Percentiles rank a stretch among this genome's conserved stretches.
phyloP scores from a whole-genome alignment of 1,139 yeast species.

The Yamadazyma buinensis region DNA sequence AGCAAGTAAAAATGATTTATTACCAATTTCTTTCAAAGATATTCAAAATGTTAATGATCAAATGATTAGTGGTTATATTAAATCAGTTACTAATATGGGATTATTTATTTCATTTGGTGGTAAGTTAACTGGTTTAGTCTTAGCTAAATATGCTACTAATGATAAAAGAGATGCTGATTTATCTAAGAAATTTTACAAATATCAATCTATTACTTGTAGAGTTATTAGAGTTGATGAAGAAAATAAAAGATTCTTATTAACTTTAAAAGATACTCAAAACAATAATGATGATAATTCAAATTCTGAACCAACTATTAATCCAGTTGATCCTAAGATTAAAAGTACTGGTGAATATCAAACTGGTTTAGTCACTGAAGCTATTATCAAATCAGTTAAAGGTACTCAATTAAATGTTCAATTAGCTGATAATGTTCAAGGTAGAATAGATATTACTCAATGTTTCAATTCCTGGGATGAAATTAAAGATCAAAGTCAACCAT shows the following conservation, averaged over 20 bases:
- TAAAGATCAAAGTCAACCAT: constrained; percentile 55
- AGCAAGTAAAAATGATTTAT: constrained; percentile 49
- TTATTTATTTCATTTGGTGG: constrained; percentile 82
- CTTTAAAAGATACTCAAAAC: constrained; percentile 39
- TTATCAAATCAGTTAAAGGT: constrained; percentile 59
- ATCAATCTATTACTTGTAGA: constrained; percentile 66
- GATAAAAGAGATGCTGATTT: constrained; percentile 55
- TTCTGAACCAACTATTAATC: constrained; percentile 40
- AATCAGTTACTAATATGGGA: constrained; percentile 73
- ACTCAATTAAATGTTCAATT: constrained; percentile 74
- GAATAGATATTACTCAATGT: constrained; percentile 73
- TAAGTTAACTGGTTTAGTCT: constrained; percentile 75
- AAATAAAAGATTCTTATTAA: constrained; percentile 65
- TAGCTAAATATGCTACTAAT: constrained; percentile 64
- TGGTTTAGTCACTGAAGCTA: constrained; percentile 62
- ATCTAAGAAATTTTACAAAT: constrained; percentile 51
- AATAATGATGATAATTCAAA: constrained; percentile 13
- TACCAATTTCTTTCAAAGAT: constrained; percentile 63
- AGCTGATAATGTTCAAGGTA: constrained; percentile 78
- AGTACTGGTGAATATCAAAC: constrained; percentile 49
- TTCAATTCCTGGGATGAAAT: constrained; percentile 57
- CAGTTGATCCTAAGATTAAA: constrained; percentile 54
- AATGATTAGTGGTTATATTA: constrained; percentile 66
- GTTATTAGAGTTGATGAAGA: constrained; percentile 63
- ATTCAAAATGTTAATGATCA: constrained; percentile 44